A percentile compares a stretch with the other conserved stretches of the same genome.
These are phyloP conservation scores for Setaria viridis DNA, from an alignment of 202 grass and related monocot genomes.

Conservation along the genomic window DNA sequence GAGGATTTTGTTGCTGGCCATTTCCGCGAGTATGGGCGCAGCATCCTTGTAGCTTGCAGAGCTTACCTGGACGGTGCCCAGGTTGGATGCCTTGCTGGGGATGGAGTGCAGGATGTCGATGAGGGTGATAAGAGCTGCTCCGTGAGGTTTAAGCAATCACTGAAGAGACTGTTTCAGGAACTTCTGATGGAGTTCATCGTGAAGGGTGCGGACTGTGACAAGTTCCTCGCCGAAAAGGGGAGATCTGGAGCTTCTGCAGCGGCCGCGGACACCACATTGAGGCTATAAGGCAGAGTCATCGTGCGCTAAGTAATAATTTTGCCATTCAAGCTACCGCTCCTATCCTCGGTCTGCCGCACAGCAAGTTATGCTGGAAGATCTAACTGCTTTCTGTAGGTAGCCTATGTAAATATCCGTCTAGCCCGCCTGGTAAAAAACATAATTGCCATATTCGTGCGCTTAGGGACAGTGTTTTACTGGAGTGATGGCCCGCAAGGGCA, in stretches of 20 bases:
- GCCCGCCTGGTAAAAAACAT: conserved; percentile 33
- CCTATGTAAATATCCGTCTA: conserved; percentile 47
- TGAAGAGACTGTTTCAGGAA: conserved; percentile 76
- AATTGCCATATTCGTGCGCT: conserved; percentile 1
- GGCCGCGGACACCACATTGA: conserved; percentile 46
- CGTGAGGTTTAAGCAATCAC: conserved; percentile 61
- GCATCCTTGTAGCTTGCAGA: conserved; percentile 74
- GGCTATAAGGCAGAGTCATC: conserved; percentile 35
- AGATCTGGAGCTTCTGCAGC: conserved; percentile 5
- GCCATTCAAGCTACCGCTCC: not conserved
- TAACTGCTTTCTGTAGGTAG: conserved; percentile 42
- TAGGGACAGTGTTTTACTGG: conserved; percentile 14
- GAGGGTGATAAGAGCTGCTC: conserved; percentile 94
- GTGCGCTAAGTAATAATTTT: conserved; percentile 31
- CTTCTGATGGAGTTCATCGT: conserved; percentile 78
- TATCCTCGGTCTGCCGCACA: not conserved
- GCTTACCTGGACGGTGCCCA: conserved; percentile 88
- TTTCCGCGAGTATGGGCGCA: conserved; percentile 65
- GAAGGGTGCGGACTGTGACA: conserved; percentile 82
- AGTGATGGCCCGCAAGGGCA: not conserved
- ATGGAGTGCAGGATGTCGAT: conserved; percentile 82
- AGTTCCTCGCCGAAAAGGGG: conserved; percentile 53
- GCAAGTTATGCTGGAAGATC: conserved; percentile 8
- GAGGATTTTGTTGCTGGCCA: conserved; percentile 80
- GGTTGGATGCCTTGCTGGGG: conserved; percentile 72